Base-by-base conservation (phyloP, 1,284 basidiomycete species). In the Caloboletus inedulis region DNA sequence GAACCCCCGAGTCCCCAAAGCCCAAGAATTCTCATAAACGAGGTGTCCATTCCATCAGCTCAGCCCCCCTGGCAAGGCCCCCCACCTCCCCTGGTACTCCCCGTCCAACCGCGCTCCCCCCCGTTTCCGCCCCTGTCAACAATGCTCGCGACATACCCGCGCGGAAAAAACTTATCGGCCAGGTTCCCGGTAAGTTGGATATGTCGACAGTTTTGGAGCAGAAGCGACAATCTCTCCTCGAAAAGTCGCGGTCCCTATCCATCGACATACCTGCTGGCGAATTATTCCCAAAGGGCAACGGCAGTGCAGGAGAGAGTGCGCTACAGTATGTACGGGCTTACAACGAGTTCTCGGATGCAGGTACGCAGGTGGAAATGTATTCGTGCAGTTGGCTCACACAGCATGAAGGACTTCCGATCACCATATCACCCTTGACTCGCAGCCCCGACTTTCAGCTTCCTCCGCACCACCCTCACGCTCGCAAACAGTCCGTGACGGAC, bases 21-120 rank as follows among this genome's bases (percentile, higher is more conserved):
- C 42, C 63, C 62, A 61, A 72, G n/a, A 71, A 69, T 41, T 67
- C 74, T 0, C 87, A 89, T 68, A 84, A 77, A 64, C 80, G 86
- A 12, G 80, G 79, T 12, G 81, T 81, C 0, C 87, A 90, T 65
- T 89, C 87, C 0, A 81, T 90, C 60, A 87, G 84, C 63, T 87
- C 84, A 48, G 87, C 84, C 1, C 85, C 85, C 0, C 72, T 90
- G 42, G 79, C 87, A 10, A 76, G 84, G 46, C 87, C 88, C 1
- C 88, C 88, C 0, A 91, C 88, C 1, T 89, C 86, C 2, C 86
- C 88, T n/a, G 84, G 87, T 8, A 77, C 79, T 4, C 78, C 79
- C 40, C 75, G 79, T 34, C 76, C 75, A 5, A 66, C 62, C 71
- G 23, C 66, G 69, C 23, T 51, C 36, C n/a, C 55, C 3, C 58